phyloP scores from a whole-genome alignment of 495 filamentous ascomycete species.

The Aspergillus sclerotiicarbonarius region DNA sequence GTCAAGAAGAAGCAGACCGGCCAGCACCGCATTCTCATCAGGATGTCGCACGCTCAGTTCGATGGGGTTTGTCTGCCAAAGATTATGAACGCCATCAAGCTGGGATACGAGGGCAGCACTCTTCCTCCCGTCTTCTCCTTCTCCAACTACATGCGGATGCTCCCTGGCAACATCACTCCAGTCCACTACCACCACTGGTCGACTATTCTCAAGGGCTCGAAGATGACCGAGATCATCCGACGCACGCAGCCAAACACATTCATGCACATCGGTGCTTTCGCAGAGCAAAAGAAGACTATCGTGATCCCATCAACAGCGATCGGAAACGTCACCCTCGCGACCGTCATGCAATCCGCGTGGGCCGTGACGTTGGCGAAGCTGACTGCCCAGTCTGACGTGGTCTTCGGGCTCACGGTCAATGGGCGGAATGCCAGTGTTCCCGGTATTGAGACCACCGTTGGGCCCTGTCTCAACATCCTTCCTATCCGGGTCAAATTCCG shows the following conservation, averaged over 20 bases:
- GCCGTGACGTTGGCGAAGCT: conserved; percentile 52
- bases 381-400: conserved; percentile 48
- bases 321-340: conserved; percentile 54
- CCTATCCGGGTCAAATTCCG: conserved; percentile 55
- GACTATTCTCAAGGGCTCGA: conserved; percentile 40
- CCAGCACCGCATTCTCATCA: conserved; percentile 58
- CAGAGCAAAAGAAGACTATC: conserved; percentile 38
- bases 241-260: conserved; percentile 37
- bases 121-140: conserved; percentile 51
- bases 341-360: conserved; percentile 58
- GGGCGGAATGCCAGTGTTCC: conserved; percentile 56
- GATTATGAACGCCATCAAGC: conserved; percentile 55
- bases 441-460: conserved; percentile 53
- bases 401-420: conserved; percentile 55
- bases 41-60: conserved; percentile 73
- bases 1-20: conserved; percentile 48
- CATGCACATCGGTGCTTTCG: conserved; percentile 37
- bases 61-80: conserved; percentile 67
- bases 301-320: conserved; percentile 38
- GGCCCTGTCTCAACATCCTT: conserved; percentile 59
- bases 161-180: conserved; percentile 42
- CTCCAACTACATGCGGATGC: conserved; percentile 56
- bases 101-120: conserved; percentile 49
- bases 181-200: conserved; percentile 55
- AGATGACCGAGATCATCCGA: conserved; percentile 46